phyloP scores from a whole-genome alignment of 2,329 filamentous ascomycete genomes.

The Colletotrichum sp. region DNA sequence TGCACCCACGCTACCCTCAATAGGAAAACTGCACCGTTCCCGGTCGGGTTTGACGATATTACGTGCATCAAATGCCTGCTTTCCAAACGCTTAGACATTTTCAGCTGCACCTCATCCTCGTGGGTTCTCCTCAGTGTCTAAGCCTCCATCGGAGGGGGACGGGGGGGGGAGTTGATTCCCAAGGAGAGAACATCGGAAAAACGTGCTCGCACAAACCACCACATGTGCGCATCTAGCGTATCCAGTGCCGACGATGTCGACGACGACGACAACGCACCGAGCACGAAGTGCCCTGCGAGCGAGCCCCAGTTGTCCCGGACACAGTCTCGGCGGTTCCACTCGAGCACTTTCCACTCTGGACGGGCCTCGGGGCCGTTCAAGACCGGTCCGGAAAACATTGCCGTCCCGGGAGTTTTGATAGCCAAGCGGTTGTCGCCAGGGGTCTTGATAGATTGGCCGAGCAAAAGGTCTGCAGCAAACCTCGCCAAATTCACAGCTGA shows the following conservation, averaged over 20 bases:
- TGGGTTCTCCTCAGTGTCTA: not conserved
- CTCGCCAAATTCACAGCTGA: not conserved
- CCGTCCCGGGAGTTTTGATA: not conserved
- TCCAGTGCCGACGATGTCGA: not conserved
- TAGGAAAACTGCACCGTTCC: slow-evolving; percentile 3
- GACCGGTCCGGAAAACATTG: not conserved
- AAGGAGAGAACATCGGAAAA: not conserved
- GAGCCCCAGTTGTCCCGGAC: not conserved
- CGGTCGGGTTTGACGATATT: not conserved
- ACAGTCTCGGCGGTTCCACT: not conserved
- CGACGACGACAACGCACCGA: not conserved
- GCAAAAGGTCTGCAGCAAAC: not conserved
- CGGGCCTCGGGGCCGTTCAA: not conserved
- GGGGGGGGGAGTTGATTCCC: not conserved
- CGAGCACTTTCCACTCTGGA: not conserved
- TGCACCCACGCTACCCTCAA: slow-evolving; percentile 1
- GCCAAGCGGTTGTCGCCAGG: not conserved
- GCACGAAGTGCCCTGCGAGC: not conserved
- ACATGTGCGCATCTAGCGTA: not conserved
- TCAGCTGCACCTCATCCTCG: not conserved
- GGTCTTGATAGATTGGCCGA: not conserved
- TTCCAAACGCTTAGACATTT: not conserved
- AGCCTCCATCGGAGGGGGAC: not conserved
- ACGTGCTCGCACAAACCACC: not conserved
- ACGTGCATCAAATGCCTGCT: not conserved